phyloP scores from a whole-genome alignment of 805 yeast genomes.

The Nakazawaea sp. region DNA sequence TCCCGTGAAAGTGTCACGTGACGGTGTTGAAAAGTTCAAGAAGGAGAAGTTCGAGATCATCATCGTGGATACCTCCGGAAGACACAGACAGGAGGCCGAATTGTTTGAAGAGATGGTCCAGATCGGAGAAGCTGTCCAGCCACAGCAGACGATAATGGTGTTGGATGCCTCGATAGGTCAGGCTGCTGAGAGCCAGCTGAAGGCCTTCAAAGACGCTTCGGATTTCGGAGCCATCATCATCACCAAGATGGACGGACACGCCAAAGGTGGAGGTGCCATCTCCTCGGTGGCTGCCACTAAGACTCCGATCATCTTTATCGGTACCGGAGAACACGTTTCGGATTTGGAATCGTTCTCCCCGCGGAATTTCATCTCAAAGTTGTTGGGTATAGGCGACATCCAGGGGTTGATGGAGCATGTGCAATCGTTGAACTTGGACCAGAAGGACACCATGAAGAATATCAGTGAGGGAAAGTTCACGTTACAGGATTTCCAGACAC shows the following conservation, averaged over 20 bases:
- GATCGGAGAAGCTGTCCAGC: constrained; percentile 78
- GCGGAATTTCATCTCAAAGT: constrained; percentile 79
- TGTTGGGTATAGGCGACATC: constrained; percentile 92
- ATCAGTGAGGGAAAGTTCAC: constrained; percentile 94
- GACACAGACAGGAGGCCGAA: constrained; percentile 92
- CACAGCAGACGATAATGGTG: constrained; percentile 97
- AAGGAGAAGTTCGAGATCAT: constrained; percentile 88
- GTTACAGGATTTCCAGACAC: constrained; percentile 83
- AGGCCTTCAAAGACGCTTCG: constrained; percentile 88
- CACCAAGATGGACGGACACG: constrained; percentile 98
- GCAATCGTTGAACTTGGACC: constrained; percentile 78
- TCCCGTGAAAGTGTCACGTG: constrained; percentile 86
- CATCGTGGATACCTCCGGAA: constrained; percentile 96
- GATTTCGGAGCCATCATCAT: constrained; percentile 92
- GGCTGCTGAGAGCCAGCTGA: constrained; percentile 93
- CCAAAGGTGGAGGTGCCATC: constrained; percentile 99
- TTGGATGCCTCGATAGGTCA: constrained; percentile 97
- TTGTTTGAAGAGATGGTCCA: constrained; percentile 93
- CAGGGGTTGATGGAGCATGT: constrained; percentile 94
- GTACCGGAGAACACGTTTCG: constrained; percentile 96
- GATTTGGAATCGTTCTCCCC: constrained; percentile 92
- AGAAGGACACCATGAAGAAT: constrained; percentile 85
- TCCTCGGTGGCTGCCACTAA: constrained; percentile 97
- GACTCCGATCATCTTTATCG: constrained; percentile 92
- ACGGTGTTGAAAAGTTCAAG: constrained; percentile 88